Percentiles rank a stretch among this genome's conserved stretches.
Conservation (phyloP, 306 rosid genomes). For the Prunus mira region DNA sequence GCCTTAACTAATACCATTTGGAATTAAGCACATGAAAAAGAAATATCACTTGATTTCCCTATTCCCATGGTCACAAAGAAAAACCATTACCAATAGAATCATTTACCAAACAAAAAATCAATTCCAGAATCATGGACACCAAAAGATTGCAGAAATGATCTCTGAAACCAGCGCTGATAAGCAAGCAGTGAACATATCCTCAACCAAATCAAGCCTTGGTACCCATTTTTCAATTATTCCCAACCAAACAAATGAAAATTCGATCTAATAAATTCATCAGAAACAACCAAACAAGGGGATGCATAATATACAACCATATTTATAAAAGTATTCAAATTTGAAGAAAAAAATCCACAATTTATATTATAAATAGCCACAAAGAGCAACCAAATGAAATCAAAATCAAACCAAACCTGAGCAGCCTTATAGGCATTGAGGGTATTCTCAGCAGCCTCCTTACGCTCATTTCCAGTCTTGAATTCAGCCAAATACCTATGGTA, state of each 20-base stretch:
- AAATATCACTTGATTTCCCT: neutral
- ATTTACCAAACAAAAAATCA: neutral
- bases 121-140: neutral
- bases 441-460: conserved; percentile 40
- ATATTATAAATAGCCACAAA: neutral
- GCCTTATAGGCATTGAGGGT: conserved; percentile 35
- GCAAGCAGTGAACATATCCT: neutral
- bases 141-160: neutral
- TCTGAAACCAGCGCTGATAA: neutral
- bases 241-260: neutral
- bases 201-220: neutral
- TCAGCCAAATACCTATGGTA: conserved; percentile 39
- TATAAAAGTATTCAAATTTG: neutral
- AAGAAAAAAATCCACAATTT: neutral
- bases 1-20: neutral
- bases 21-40: neutral
- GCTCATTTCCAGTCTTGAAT: conserved; percentile 29
- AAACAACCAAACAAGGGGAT: neutral
- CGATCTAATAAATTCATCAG: neutral
- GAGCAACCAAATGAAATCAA: neutral
- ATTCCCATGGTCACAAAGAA: neutral
- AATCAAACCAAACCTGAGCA: conserved; percentile 24
- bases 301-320: neutral
- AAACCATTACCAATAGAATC: neutral
- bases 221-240: neutral